These are phyloP conservation scores for Anastatica hierochuntica DNA, from an alignment of 345 rosid genomes.

Conservation along the genomic window DNA sequence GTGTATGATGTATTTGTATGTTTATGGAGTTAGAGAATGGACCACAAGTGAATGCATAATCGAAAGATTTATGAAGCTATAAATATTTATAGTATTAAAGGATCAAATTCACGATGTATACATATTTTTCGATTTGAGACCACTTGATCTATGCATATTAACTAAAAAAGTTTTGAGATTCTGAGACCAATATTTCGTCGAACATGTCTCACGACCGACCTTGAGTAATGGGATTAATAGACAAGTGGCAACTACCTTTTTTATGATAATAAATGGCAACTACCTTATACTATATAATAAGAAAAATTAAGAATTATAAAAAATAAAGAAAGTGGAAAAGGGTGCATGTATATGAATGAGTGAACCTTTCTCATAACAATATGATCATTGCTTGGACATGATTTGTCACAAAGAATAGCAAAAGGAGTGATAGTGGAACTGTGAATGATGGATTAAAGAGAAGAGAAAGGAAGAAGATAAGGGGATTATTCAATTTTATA, in stretches of 20 bases:
- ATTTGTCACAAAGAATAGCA: slow-evolving; percentile 24
- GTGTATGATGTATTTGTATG: slow-evolving; percentile 3
- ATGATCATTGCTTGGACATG: slow-evolving; percentile 22
- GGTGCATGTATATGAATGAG: slow-evolving; percentile 14
- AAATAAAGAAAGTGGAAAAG: slow-evolving; percentile 15
- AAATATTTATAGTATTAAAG: too few relatives aligned
- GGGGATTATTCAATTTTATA: background rate
- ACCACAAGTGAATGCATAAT: slow-evolving; percentile 7
- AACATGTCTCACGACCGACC: too few relatives aligned
- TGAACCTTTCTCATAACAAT: slow-evolving; percentile 13
- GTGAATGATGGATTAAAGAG: slow-evolving; percentile 22
- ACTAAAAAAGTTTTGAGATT: too few relatives aligned
- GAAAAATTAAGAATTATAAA: background rate
- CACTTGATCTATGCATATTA: too few relatives aligned
- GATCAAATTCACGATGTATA: too few relatives aligned
- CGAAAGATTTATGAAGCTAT: too few relatives aligned
- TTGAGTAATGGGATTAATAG: slow-evolving; percentile 18
- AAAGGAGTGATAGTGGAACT: slow-evolving; percentile 24
- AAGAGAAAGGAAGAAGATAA: slow-evolving; percentile 21
- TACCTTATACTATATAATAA: too few relatives aligned
- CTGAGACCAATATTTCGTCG: too few relatives aligned
- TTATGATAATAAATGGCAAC: too few relatives aligned
- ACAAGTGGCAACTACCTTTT: slow-evolving; percentile 4
- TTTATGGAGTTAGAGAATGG: slow-evolving; percentile 1
- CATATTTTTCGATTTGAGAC: too few relatives aligned